phyloP scores from a whole-genome alignment of 2,329 filamentous ascomycete genomes.

The Alternaria infectoria region DNA sequence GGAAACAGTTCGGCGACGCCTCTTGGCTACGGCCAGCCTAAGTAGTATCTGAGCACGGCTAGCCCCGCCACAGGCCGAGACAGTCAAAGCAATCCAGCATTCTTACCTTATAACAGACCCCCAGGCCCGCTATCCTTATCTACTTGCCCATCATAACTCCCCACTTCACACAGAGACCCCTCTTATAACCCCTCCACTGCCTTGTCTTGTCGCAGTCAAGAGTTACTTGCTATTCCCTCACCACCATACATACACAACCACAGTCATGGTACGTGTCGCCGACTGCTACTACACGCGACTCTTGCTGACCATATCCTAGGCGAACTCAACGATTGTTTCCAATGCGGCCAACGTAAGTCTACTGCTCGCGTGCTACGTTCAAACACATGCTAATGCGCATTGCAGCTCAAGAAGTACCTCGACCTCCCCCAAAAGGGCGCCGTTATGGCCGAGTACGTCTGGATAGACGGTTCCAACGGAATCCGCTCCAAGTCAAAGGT shows the following conservation, averaged over 20 bases:
- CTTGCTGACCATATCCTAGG: conserved; percentile 30
- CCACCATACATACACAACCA: conserved; percentile 25
- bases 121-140: conserved; percentile 32
- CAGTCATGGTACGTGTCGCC: conserved; percentile 41
- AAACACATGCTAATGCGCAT: conserved; percentile 27
- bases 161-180: conserved; percentile 9
- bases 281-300: not conserved
- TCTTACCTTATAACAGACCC: conserved; percentile 37
- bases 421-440: conserved; percentile 85
- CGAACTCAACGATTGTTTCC: conserved; percentile 52
- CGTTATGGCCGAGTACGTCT: conserved; percentile 95
- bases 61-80: conserved; percentile 45
- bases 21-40: conserved; percentile 43
- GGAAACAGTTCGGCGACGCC: conserved; percentile 46
- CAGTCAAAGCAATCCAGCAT: conserved; percentile 20
- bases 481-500: conserved; percentile 96
- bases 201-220: conserved; percentile 8
- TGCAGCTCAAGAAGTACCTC: conserved; percentile 89
- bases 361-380: conserved; percentile 21
- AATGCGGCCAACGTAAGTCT: conserved; percentile 57
- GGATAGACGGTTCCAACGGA: conserved; percentile 85
- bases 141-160: conserved; percentile 27
- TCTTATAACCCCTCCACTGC: conserved; percentile 19
- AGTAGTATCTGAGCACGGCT: conserved; percentile 25
- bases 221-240: conserved; percentile 4